Base-by-base conservation (phyloP, 345 rosid genomes). In the Lepidium didymum region DNA sequence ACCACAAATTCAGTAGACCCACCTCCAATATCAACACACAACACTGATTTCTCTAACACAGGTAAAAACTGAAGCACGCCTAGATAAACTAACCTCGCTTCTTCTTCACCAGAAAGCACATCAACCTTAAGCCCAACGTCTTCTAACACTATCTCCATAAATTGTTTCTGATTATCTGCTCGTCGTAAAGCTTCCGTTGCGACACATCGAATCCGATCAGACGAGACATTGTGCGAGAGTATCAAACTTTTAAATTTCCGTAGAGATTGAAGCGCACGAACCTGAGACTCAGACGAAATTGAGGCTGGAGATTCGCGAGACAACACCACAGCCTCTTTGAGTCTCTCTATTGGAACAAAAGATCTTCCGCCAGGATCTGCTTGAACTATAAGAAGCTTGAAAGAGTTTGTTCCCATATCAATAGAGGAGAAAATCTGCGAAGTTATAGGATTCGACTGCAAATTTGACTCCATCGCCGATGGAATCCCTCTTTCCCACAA, bases 381-480 rank as follows among this genome's bases (percentile, higher is more conserved):
- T 27, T 79, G 80, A 70, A 89, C 77, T 38, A 86, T 86, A 10
- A 85, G 76, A 57, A 86, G 81, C 73, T 86, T 89, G 76, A 86
- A 86, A 34, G 92, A 82, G 72, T 83, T 85, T 14, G 90, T 85
- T 36, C 90, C 92, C 83, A 89, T 81, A 73, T 89, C 96, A 21
- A 86, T 78, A 62, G 87, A 75, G 37, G 96, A 86, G 43, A 82
- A 89, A 35, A 84, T 83, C 18, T 65, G 14, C 36, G 74, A 45
- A 34, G 71, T 34, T 62, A 13, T 6, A n/a, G 33, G 62, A 14
- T 4, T 19, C 9, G 61, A 37, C 10, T 56, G 77, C 46, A 70
- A 29, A 62, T 55, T 81, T 0, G 61, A 33, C 44, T 55, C 68
- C 81, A 77, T 80, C 62, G 36, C 38, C 14, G 41, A 55, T 55